Percentiles rank a stretch among this genome's conserved stretches.
phyloP scores from a whole-genome alignment of 2,329 filamentous ascomycete species.

The Lizonia empirigonia region DNA sequence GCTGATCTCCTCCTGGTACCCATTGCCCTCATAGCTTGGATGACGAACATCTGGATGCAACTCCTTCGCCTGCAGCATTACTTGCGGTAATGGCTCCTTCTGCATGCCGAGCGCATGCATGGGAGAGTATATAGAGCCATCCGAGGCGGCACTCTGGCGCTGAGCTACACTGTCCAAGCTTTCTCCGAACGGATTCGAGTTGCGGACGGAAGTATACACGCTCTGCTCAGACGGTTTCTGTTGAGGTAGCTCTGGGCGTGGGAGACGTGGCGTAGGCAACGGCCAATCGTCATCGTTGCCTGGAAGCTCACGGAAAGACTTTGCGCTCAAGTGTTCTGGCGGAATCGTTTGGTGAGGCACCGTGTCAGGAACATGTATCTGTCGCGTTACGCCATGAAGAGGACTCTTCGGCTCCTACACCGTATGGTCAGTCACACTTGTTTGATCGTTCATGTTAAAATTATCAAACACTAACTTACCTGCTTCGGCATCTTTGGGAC shows the following conservation, averaged over 20 bases:
- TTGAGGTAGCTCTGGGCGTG: conserved; percentile 8
- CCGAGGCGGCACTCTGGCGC: neutral
- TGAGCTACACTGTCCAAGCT: neutral
- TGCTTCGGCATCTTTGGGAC: conserved; percentile 7
- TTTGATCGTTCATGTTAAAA: neutral
- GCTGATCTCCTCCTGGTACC: conserved; percentile 28
- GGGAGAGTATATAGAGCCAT: conserved; percentile 17
- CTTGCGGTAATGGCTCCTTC: neutral
- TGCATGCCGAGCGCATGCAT: conserved; percentile 11
- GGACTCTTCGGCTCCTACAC: conserved; percentile 26
- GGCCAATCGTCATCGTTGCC: neutral
- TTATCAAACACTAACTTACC: neutral
- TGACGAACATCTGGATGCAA: conserved; percentile 11
- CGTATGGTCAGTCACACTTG: neutral
- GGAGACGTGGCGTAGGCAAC: neutral
- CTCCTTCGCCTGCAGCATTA: neutral
- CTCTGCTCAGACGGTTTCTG: conserved; percentile 21
- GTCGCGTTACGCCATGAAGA: conserved; percentile 30
- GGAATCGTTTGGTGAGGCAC: neutral
- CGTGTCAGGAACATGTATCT: conserved; percentile 16
- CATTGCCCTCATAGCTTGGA: conserved; percentile 37
- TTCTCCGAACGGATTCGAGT: conserved; percentile 21
- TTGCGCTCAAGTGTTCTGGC: too few species aligned
- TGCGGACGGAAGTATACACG: conserved; percentile 21
- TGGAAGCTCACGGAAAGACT: neutral